Evolutionary conservation across 306 rosid species (phyloP).

Genomic region (Abrus pulchellus): DNA sequence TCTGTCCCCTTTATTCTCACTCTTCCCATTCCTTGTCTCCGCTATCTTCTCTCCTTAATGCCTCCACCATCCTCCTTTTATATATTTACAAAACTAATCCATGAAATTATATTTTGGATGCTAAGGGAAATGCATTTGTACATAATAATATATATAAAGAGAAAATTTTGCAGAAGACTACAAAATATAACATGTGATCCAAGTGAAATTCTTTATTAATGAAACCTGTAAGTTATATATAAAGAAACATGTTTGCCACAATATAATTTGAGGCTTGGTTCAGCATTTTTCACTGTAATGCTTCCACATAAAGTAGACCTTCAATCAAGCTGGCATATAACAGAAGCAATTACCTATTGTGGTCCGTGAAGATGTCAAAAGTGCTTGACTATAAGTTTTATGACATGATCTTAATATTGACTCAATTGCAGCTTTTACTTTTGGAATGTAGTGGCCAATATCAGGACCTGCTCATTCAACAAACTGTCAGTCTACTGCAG

Average conservation of each 20-base stretch:
- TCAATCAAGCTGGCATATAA: constrained; percentile 42
- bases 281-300: constrained; percentile 28
- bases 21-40: constrained; percentile 19
- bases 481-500: constrained; percentile 37
- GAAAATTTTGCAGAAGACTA: constrained; percentile 10
- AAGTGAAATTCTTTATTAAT: constrained; percentile 14
- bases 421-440: constrained; percentile 97
- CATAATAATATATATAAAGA: constrained; percentile 6
- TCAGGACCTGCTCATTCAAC: constrained; percentile 80
- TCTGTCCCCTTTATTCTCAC: constrained; percentile 38
- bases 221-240: neutral
- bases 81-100: constrained; percentile 31
- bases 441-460: constrained; percentile 94
- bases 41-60: constrained; percentile 34
- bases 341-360: constrained; percentile 76
- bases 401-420: constrained; percentile 88
- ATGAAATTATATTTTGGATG: neutral
- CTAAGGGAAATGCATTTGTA: neutral
- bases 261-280: constrained; percentile 19
- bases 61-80: constrained; percentile 10
- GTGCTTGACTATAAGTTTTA: constrained; percentile 88
- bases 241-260: constrained; percentile 25
- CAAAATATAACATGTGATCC: constrained; percentile 11
- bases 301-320: constrained; percentile 34
- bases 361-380: constrained; percentile 94